Evolutionary conservation across 441 rosid species (phyloP).

Genomic region (Kokia cookei): DNA sequence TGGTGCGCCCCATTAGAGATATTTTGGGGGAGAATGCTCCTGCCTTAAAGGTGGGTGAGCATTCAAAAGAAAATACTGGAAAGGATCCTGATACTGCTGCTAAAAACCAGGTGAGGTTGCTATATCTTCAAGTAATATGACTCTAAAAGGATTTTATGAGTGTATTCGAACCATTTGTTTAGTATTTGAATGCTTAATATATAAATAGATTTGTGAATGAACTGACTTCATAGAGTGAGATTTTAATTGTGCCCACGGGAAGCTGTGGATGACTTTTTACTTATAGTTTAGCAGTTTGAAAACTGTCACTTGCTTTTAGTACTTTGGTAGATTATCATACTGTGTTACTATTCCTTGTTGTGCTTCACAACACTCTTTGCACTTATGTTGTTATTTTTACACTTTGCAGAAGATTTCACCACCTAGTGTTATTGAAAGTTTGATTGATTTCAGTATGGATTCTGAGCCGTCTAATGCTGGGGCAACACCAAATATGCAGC

Average conservation of each 20-base stretch:
- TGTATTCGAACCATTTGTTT: not conserved
- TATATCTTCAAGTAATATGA: not conserved
- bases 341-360: not conserved
- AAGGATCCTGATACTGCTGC: conserved; percentile 31
- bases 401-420: conserved; percentile 33
- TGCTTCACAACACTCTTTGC: not conserved
- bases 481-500: conserved; percentile 17
- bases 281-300: not conserved
- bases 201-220: not conserved
- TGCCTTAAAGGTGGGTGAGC: conserved; percentile 17
- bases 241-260: not conserved
- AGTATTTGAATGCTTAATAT: not conserved
- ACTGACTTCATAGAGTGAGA: not conserved
- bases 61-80: conserved; percentile 24
- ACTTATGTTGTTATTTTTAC: conserved; percentile 5
- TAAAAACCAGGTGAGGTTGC: conserved; percentile 31
- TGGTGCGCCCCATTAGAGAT: conserved; percentile 30
- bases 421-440: conserved; percentile 29
- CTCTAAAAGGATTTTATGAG: not conserved
- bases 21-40: conserved; percentile 26
- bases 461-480: conserved; percentile 23
- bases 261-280: not conserved
- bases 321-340: not conserved
- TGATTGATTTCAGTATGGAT: conserved; percentile 33
- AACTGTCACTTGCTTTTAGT: not conserved